phyloP scores from a whole-genome alignment of 495 filamentous ascomycete species.

The Talaromyces ruber region DNA sequence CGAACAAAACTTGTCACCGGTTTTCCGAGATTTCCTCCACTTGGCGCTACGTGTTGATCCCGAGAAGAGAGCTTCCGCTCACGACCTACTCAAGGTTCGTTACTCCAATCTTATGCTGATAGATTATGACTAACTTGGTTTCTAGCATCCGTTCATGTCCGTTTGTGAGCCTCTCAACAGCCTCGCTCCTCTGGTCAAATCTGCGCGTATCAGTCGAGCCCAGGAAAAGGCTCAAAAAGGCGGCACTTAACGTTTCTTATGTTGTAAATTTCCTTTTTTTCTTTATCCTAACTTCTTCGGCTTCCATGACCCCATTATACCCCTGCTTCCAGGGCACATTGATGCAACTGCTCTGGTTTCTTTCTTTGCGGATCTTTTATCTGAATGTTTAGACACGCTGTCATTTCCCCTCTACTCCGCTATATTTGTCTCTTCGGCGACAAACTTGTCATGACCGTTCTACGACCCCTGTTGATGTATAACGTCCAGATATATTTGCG shows the following conservation, averaged over 20 bases:
- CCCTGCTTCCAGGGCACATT: conserved; percentile 3
- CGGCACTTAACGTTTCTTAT: conserved; percentile 22
- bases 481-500: not conserved
- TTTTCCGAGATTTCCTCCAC: conserved; percentile 84
- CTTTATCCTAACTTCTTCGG: not conserved
- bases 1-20: conserved; percentile 66
- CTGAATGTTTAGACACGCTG: not conserved
- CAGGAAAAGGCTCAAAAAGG: conserved; percentile 73
- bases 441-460: not conserved
- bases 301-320: conserved; percentile 6
- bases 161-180: conserved; percentile 64
- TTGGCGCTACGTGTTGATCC: conserved; percentile 92
- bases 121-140: conserved; percentile 3
- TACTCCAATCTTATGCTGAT: not conserved
- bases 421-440: not conserved
- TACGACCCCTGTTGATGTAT: not conserved
- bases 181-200: conserved; percentile 75
- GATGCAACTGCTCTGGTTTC: not conserved
- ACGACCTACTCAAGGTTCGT: conserved; percentile 81
- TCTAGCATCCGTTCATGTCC: conserved; percentile 83
- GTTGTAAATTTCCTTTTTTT: conserved; percentile 3
- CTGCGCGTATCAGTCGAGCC: conserved; percentile 72
- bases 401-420: not conserved
- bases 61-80: conserved; percentile 89
- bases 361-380: not conserved